Percentiles rank a stretch among this genome's conserved stretches.
Conservation (phyloP, 2,329 filamentous ascomycete genomes). For the Tolypocladium guangdongense region DNA sequence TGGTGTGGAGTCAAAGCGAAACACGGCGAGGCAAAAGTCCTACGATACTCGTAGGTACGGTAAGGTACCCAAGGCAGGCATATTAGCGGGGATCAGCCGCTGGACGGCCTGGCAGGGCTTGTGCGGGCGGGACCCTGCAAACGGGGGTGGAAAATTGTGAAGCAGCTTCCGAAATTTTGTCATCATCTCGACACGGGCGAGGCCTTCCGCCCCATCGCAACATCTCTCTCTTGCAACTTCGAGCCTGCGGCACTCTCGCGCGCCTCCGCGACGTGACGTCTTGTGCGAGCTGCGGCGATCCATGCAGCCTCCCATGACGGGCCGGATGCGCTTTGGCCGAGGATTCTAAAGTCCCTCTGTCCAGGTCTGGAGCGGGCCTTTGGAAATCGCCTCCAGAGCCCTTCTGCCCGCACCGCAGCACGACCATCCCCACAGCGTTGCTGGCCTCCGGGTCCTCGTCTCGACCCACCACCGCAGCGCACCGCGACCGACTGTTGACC, state of each 20-base stretch:
- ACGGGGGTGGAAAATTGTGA: slow-evolving; percentile 15
- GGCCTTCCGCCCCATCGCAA: not conserved
- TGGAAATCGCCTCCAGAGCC: slow-evolving; percentile 10
- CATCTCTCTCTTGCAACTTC: not conserved
- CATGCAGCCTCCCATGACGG: slow-evolving; percentile 13
- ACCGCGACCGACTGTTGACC: not conserved
- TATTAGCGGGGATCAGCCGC: not conserved
- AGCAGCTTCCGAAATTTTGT: slow-evolving; percentile 15
- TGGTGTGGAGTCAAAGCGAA: no score
- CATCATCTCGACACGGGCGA: slow-evolving; percentile 8
- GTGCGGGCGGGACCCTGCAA: not conserved
- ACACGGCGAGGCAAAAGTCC: no score
- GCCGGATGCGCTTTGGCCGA: slow-evolving; percentile 21
- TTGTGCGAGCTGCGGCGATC: slow-evolving; percentile 10
- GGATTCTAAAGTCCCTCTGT: slow-evolving; percentile 14
- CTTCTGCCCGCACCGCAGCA: not conserved
- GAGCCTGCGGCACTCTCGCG: slow-evolving; percentile 1
- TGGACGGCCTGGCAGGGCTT: not conserved
- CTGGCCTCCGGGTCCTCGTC: slow-evolving; percentile 3
- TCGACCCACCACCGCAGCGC: not conserved
- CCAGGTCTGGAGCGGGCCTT: slow-evolving; percentile 14
- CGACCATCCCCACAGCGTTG: slow-evolving; percentile 1
- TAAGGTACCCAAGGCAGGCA: no score
- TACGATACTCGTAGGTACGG: no score
- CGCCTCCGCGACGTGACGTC: slow-evolving; percentile 8